A percentile compares a stretch with the other conserved stretches of the same genome.
Conservation (phyloP, 2,329 filamentous ascomycete species). For the Emericellopsis atlantica region DNA sequence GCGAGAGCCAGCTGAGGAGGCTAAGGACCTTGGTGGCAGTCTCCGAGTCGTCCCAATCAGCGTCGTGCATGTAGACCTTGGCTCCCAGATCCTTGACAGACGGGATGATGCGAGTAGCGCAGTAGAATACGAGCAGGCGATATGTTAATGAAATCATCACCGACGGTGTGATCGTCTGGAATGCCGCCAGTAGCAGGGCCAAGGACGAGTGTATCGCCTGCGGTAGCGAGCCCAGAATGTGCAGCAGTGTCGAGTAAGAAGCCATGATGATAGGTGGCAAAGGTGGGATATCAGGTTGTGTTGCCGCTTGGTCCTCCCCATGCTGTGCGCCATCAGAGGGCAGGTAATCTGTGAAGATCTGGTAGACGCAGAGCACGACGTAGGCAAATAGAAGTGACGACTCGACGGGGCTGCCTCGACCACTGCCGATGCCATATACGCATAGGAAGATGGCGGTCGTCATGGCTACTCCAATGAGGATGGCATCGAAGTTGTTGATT, state of each 20-base stretch:
- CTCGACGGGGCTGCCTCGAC: conserved; percentile 88
- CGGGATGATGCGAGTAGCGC: conserved; percentile 89
- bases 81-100: conserved; percentile 82
- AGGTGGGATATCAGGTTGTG: conserved; percentile 86
- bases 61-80: conserved; percentile 70
- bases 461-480: conserved; percentile 82
- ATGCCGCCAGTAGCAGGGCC: conserved; percentile 77
- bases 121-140: conserved; percentile 89
- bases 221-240: conserved; percentile 72
- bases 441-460: conserved; percentile 88
- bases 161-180: conserved; percentile 90
- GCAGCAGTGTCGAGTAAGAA: conserved; percentile 83
- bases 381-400: conserved; percentile 94
- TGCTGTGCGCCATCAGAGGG: conserved; percentile 54
- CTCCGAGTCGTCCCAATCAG: conserved; percentile 74
- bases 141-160: conserved; percentile 93
- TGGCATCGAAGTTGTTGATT: conserved; percentile 83
- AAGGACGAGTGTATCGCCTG: conserved; percentile 72
- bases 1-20: conserved; percentile 86
- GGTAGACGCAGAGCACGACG: conserved; percentile 95
- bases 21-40: conserved; percentile 69
- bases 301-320: conserved; percentile 30
- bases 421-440: conserved; percentile 87
- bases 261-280: conserved; percentile 97
- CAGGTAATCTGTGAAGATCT: conserved; percentile 97